Evolutionary conservation across 352 stramenopile genomes (phyloP).

Genomic region (Thalassiosira allenii): DNA sequence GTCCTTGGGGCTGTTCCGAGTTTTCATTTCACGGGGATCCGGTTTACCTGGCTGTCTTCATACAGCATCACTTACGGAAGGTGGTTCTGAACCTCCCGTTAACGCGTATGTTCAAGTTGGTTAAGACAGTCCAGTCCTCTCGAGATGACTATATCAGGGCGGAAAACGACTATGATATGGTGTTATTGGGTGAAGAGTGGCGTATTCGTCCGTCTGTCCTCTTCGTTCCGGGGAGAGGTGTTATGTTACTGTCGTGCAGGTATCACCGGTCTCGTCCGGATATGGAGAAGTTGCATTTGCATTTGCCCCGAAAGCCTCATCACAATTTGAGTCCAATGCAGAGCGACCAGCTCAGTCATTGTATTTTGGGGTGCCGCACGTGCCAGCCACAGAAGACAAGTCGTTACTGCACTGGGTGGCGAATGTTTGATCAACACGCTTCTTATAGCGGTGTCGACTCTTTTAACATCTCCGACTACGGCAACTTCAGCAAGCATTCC

Average conservation of each 20-base stretch:
- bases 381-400: background rate
- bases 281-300: slow-evolving; percentile 19
- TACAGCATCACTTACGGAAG: slow-evolving; percentile 39
- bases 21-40: background rate
- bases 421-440: too few relatives aligned
- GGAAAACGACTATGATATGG: background rate
- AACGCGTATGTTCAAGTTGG: background rate
- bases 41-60: slow-evolving; percentile 6
- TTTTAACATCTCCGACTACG: slow-evolving; percentile 10
- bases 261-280: background rate
- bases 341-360: slow-evolving; percentile 17
- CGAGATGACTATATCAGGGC: slow-evolving; percentile 1
- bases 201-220: background rate
- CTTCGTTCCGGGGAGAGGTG: background rate
- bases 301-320: slow-evolving; percentile 4
- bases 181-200: slow-evolving; percentile 13
- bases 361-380: background rate
- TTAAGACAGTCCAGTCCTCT: background rate
- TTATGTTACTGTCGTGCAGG: slow-evolving; percentile 3
- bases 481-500: slow-evolving; percentile 5
- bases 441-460: too few relatives aligned
- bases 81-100: slow-evolving; percentile 26
- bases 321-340: slow-evolving; percentile 29
- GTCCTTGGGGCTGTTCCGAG: slow-evolving; percentile 25
- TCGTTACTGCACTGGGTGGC: slow-evolving; percentile 14